Conservation (phyloP, 805 yeast species). For the Alloascoidea hylecoeti region DNA sequence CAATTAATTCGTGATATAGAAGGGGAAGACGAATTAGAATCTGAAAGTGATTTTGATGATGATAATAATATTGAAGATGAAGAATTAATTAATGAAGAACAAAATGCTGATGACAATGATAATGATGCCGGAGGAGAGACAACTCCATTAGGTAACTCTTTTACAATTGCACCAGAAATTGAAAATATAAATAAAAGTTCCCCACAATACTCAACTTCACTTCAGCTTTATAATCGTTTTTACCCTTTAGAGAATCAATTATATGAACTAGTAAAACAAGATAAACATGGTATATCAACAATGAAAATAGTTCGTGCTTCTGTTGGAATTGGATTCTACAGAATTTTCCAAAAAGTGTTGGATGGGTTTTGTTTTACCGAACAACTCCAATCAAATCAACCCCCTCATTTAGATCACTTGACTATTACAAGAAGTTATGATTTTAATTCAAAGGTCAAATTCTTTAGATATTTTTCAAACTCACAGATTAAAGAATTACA, state of each 20-base stretch:
- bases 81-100: conserved; percentile 14
- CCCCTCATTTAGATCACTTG: conserved; percentile 16
- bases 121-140: conserved; percentile 7
- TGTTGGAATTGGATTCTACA: conserved; percentile 38
- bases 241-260: conserved; percentile 58
- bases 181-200: conserved; percentile 6
- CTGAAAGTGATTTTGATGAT: conserved; percentile 18
- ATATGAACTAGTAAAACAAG: conserved; percentile 29
- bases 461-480: conserved; percentile 47
- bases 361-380: too few relatives aligned
- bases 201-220: not conserved
- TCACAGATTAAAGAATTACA: conserved; percentile 21
- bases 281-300: conserved; percentile 40
- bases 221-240: conserved; percentile 28
- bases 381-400: too few relatives aligned
- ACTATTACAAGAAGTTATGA: conserved; percentile 50
- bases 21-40: conserved; percentile 13
- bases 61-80: conserved; percentile 19
- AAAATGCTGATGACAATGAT: conserved; percentile 14
- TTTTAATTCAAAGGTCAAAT: conserved; percentile 60
- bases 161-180: conserved; percentile 6
- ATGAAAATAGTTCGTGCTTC: conserved; percentile 34
- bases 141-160: not conserved
- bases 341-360: conserved; percentile 35
- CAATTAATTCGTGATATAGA: conserved; percentile 17